Percentiles rank a stretch among this genome's conserved stretches.
phyloP scores from a whole-genome alignment of 2,329 filamentous ascomycete species.

The Fusarium begoniae region DNA sequence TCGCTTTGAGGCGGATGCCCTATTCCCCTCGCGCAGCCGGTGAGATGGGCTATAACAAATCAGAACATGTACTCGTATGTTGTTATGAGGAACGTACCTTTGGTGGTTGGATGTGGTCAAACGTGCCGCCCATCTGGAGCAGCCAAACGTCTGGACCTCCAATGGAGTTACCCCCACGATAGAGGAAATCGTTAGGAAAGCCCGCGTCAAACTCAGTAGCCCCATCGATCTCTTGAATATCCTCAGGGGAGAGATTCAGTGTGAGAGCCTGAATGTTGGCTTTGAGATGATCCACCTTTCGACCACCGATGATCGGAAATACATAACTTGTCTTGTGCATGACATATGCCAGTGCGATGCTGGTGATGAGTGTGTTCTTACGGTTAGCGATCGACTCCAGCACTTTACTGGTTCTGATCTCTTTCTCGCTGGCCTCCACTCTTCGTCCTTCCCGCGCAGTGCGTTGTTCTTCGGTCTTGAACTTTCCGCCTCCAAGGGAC shows the following conservation, averaged over 20 bases:
- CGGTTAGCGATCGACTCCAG: constrained; percentile 60
- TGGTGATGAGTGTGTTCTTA: constrained; percentile 55
- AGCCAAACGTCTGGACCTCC: constrained; percentile 55
- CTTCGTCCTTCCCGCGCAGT: constrained; percentile 49
- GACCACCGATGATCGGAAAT: constrained; percentile 76
- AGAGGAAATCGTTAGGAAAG: constrained; percentile 72
- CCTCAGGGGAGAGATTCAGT: constrained; percentile 66
- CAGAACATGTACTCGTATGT: neutral
- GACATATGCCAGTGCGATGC: constrained; percentile 75
- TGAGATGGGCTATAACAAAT: constrained; percentile 50
- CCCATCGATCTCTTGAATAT: constrained; percentile 72
- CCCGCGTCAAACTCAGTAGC: constrained; percentile 70
- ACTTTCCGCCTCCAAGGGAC: constrained; percentile 60
- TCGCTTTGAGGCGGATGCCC: constrained; percentile 46
- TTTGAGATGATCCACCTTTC: constrained; percentile 74
- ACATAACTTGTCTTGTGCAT: constrained; percentile 77
- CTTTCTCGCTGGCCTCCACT: constrained; percentile 57
- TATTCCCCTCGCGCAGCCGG: constrained; percentile 55
- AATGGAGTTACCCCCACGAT: constrained; percentile 49
- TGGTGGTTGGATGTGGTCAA: constrained; percentile 59
- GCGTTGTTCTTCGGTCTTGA: constrained; percentile 52
- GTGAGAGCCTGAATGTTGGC: constrained; percentile 74
- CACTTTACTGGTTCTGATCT: constrained; percentile 59
- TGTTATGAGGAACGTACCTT: constrained; percentile 43
- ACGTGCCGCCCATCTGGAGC: constrained; percentile 57